Percentiles rank a stretch among this genome's conserved stretches.
phyloP scores from a whole-genome alignment of 768 basidiomycete genomes.

The Podaxis sp. region DNA sequence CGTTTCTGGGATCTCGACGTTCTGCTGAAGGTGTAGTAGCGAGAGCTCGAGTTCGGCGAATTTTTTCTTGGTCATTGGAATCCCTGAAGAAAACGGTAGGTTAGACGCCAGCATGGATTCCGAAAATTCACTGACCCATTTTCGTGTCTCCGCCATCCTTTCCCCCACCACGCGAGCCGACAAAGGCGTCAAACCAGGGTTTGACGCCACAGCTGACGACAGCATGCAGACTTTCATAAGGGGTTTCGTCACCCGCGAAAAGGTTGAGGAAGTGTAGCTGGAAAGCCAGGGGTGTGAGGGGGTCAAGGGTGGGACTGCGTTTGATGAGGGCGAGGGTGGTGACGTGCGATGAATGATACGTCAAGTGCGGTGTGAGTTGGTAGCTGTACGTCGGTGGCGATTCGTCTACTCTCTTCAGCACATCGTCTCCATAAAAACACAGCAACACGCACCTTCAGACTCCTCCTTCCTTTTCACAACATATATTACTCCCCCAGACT shows the following conservation, averaged over 20 bases:
- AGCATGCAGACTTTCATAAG: slow-evolving; percentile 94
- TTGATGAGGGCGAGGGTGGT: slow-evolving; percentile 96
- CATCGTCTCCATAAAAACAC: neutral
- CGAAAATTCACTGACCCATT: slow-evolving; percentile 48
- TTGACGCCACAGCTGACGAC: slow-evolving; percentile 95
- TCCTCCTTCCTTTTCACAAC: slow-evolving; percentile 80
- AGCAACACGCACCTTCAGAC: slow-evolving; percentile 55
- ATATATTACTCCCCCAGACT: slow-evolving; percentile 77
- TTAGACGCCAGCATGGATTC: neutral
- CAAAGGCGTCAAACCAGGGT: slow-evolving; percentile 98
- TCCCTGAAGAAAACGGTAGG: slow-evolving; percentile 43
- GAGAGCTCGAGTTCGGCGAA: slow-evolving; percentile 97
- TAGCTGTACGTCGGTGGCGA: slow-evolving; percentile 62
- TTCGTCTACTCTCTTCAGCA: slow-evolving; percentile 51
- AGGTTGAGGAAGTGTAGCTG: slow-evolving; percentile 94
- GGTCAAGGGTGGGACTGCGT: slow-evolving; percentile 80
- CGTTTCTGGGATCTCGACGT: slow-evolving; percentile 98
- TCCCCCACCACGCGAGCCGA: slow-evolving; percentile 73
- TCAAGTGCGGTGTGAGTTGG: slow-evolving; percentile 67
- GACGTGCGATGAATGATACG: slow-evolving; percentile 76
- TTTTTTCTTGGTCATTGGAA: slow-evolving; percentile 99
- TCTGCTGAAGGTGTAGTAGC: slow-evolving; percentile 93
- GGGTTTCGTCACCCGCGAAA: slow-evolving; percentile 84
- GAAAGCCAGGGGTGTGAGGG: slow-evolving; percentile 70
- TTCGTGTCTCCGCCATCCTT: slow-evolving; percentile 74